Conservation (phyloP, 164 flowering plant genomes). For the Taxillus chinensis region DNA sequence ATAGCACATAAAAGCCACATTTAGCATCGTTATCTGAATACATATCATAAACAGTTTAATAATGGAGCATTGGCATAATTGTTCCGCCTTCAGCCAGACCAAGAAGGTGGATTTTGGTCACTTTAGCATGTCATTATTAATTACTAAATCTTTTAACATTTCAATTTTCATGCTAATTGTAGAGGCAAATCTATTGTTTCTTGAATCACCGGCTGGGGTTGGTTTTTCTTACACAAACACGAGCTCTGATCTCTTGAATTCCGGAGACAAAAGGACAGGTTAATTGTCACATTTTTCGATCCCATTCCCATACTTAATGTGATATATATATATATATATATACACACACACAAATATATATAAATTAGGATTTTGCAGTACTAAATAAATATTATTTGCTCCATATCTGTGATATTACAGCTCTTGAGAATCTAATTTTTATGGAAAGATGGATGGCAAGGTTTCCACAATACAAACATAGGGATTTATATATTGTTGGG, state of each 20-base stretch:
- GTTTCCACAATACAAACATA: slow-evolving; percentile 67
- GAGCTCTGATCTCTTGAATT: slow-evolving; percentile 46
- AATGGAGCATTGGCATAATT: too few relatives aligned
- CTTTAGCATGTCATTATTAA: too few relatives aligned
- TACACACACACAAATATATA: background rate
- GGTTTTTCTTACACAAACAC: slow-evolving; percentile 86
- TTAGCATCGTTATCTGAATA: slow-evolving; percentile 64
- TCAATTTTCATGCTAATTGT: slow-evolving; percentile 3
- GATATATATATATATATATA: too few relatives aligned
- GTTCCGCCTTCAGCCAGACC: too few relatives aligned
- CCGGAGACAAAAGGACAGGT: slow-evolving; percentile 81
- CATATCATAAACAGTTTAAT: too few relatives aligned
- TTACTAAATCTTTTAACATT: too few relatives aligned
- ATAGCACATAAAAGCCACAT: slow-evolving; percentile 61
- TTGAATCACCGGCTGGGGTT: slow-evolving; percentile 92
- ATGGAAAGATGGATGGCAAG: slow-evolving; percentile 61
- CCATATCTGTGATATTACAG: slow-evolving; percentile 27
- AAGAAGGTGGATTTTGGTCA: too few relatives aligned
- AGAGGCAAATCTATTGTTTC: slow-evolving; percentile 82
- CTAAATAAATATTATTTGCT: background rate
- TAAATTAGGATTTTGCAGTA: background rate
- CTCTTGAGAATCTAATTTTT: slow-evolving; percentile 62
- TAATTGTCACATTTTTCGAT: background rate
- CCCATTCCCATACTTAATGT: background rate
- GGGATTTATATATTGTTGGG: slow-evolving; percentile 81